Percentiles rank a stretch among this genome's conserved stretches.
These are phyloP conservation scores for Podila clonocystis DNA, from an alignment of 192 early-diverging fungal genomes.

Conservation along the genomic window DNA sequence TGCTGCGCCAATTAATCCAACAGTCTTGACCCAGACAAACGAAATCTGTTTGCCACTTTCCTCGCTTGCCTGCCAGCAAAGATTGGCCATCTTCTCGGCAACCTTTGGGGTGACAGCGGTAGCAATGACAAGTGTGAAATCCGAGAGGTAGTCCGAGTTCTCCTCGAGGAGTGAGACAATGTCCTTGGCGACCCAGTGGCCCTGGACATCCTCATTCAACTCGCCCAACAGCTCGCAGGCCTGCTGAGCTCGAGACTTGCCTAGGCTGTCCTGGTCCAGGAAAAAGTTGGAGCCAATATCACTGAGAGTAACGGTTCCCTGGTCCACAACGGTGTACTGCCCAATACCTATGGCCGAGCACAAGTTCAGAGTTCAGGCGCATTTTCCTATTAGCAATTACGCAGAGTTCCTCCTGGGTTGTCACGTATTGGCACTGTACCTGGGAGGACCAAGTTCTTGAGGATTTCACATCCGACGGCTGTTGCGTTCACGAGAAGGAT, in stretches of 20 bases:
- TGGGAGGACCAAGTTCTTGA: slow-evolving; percentile 97
- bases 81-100: slow-evolving; percentile 63
- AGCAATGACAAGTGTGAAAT: slow-evolving; percentile 84
- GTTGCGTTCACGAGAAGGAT: slow-evolving; percentile 88
- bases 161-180: slow-evolving; percentile 18
- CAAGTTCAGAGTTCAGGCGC: not conserved
- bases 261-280: slow-evolving; percentile 72
- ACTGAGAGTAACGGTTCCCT: slow-evolving; percentile 63
- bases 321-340: slow-evolving; percentile 87
- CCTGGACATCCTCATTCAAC: slow-evolving; percentile 89
- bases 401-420: not conserved
- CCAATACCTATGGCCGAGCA: slow-evolving; percentile 76
- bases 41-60: slow-evolving; percentile 61
- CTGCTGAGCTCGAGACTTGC: slow-evolving; percentile 70
- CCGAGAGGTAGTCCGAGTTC: slow-evolving; percentile 66
- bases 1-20: slow-evolving; percentile 83
- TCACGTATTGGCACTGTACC: slow-evolving; percentile 62
- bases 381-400: not conserved
- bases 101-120: slow-evolving; percentile 65
- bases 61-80: slow-evolving; percentile 62
- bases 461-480: slow-evolving; percentile 86
- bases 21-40: slow-evolving; percentile 72
- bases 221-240: slow-evolving; percentile 76
- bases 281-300: slow-evolving; percentile 96
- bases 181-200: slow-evolving; percentile 68